Percentiles rank a stretch among this genome's conserved stretches.
These are phyloP conservation scores for Cicer yamashitae DNA, from an alignment of 306 rosid genomes.

Conservation along the genomic window DNA sequence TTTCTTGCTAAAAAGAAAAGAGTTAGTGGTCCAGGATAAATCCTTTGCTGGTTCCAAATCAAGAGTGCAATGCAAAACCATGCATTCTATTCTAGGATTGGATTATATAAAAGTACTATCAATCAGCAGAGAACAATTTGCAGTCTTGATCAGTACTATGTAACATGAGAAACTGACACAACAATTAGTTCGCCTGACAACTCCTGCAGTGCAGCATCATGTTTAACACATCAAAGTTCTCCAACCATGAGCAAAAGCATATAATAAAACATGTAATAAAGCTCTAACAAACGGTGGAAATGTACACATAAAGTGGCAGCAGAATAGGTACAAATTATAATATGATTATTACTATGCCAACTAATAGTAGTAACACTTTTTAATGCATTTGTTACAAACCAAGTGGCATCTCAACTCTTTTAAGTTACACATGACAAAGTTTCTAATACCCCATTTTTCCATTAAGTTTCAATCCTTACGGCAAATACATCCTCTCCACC, in stretches of 20 bases:
- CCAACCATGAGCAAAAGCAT: not conserved
- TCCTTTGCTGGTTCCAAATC: not conserved
- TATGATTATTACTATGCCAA: conserved; percentile 26
- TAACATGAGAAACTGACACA: conserved; percentile 17
- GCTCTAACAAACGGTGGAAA: not conserved
- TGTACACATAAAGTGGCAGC: not conserved
- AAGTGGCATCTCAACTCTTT: conserved; percentile 6
- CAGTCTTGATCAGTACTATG: conserved; percentile 4
- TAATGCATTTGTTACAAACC: conserved; percentile 18
- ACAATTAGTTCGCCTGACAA: conserved; percentile 24
- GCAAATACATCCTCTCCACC: conserved; percentile 16
- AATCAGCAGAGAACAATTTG: conserved; percentile 25
- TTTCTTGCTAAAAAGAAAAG: not conserved
- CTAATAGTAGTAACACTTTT: conserved; percentile 22
- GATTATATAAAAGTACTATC: not conserved
- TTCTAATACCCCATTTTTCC: not conserved
- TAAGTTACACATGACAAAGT: not conserved
- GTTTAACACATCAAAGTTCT: not conserved
- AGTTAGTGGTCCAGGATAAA: conserved; percentile 2
- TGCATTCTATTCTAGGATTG: conserved; percentile 11
- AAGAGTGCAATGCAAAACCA: not conserved
- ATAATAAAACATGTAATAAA: not conserved
- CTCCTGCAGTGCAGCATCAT: not conserved
- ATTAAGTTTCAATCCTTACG: not conserved
- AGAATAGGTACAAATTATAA: not conserved